These are phyloP conservation scores for Acer campestre DNA, from an alignment of 345 rosid genomes.

Conservation along the genomic window DNA sequence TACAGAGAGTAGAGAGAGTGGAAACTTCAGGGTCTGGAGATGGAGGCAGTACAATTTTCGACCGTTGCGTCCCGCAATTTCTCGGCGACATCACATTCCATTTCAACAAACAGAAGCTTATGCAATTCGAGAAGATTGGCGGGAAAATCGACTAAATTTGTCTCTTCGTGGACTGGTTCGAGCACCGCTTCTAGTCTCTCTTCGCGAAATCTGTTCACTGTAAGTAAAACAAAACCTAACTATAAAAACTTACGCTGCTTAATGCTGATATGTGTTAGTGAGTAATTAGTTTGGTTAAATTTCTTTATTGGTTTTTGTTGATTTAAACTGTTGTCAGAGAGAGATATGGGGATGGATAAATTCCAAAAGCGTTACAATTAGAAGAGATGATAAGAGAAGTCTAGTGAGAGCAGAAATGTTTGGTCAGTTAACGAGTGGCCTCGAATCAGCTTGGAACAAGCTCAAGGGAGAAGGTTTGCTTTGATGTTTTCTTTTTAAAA, in stretches of 20 bases:
- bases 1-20: constrained; percentile 8
- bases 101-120: constrained; percentile 24
- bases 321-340: constrained; percentile 37
- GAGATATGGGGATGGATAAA: constrained; percentile 73
- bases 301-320: background rate
- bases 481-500: background rate
- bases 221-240: constrained; percentile 26
- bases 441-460: constrained; percentile 96
- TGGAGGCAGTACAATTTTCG: constrained; percentile 57
- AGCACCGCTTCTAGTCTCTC: constrained; percentile 49
- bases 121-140: constrained; percentile 25
- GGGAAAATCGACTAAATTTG: constrained; percentile 28
- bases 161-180: constrained; percentile 47
- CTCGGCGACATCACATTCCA: constrained; percentile 28
- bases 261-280: background rate
- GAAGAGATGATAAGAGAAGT: constrained; percentile 44
- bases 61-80: constrained; percentile 53
- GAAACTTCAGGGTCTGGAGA: constrained; percentile 18
- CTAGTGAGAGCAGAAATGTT: constrained; percentile 91
- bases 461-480: constrained; percentile 90
- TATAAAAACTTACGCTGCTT: background rate
- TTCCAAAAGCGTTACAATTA: constrained; percentile 39
- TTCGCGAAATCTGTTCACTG: constrained; percentile 59
- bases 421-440: constrained; percentile 90
- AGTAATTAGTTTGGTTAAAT: background rate